A percentile compares a stretch with the other conserved stretches of the same genome.
Conservation (phyloP, 768 basidiomycete genomes). For the Suillus paluster region DNA sequence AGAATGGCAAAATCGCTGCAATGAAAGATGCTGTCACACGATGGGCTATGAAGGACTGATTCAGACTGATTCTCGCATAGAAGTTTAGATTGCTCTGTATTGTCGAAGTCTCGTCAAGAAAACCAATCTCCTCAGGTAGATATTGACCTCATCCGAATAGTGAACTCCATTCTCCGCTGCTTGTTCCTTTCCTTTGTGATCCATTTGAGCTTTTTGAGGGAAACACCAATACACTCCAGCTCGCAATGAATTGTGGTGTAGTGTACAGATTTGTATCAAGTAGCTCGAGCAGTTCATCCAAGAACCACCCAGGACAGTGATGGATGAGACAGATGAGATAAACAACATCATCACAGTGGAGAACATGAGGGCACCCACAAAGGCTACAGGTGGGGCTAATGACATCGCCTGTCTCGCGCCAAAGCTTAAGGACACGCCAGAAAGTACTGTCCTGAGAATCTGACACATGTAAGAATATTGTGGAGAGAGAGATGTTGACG, state of each 20-base stretch:
- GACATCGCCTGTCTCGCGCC: constrained; percentile 17
- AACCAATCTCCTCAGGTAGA: too few relatives aligned
- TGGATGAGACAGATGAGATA: background rate
- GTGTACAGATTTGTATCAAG: constrained; percentile 8
- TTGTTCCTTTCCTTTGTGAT: too few relatives aligned
- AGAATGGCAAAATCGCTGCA: too few relatives aligned
- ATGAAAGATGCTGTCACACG: too few relatives aligned
- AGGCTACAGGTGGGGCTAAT: constrained; percentile 2
- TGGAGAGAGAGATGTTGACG: background rate
- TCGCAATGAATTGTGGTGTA: constrained; percentile 7
- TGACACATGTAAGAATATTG: constrained; percentile 27
- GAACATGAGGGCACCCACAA: background rate
- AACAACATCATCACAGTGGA: background rate
- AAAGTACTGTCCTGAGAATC: constrained; percentile 27
- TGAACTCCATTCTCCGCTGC: too few relatives aligned
- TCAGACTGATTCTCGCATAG: too few relatives aligned
- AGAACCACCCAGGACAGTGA: background rate
- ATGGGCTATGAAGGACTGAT: too few relatives aligned
- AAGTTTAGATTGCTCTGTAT: too few relatives aligned
- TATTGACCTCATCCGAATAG: too few relatives aligned
- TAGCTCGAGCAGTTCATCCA: constrained; percentile 5
- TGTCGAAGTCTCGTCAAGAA: too few relatives aligned
- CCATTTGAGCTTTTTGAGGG: too few relatives aligned
- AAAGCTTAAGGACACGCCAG: constrained; percentile 22
- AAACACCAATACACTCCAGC: too few relatives aligned